A percentile compares a stretch with the other conserved stretches of the same genome.
Evolutionary conservation across 225 moss, liverwort and hornwort species (phyloP).

Genomic region (Marchantia polymorpha): DNA sequence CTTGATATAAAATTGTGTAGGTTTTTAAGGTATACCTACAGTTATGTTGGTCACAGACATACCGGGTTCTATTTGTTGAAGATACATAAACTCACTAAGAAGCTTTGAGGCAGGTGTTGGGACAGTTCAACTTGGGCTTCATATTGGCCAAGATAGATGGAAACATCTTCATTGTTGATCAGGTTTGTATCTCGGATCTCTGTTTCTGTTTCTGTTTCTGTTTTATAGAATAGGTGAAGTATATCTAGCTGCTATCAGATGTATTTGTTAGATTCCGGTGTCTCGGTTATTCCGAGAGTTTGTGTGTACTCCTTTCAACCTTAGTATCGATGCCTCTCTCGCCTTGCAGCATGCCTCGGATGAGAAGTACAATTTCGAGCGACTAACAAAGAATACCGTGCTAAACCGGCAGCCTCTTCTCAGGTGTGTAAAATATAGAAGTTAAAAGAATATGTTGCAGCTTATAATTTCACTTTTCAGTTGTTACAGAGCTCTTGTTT

Average conservation of each 20-base stretch:
- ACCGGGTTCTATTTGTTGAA: too few relatives aligned
- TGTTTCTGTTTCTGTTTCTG: not conserved
- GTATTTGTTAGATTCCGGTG: too few relatives aligned
- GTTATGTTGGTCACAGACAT: not conserved
- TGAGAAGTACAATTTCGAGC: conserved; percentile 97
- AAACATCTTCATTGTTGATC: conserved; percentile 93
- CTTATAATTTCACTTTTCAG: not conserved
- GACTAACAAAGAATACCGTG: conserved; percentile 75
- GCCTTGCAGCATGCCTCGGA: conserved; percentile 88
- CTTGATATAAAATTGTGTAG: too few relatives aligned
- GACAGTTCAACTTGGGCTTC: conserved; percentile 96
- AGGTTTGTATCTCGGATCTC: conserved; percentile 44
- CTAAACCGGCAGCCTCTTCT: conserved; percentile 97
- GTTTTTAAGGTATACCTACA: not conserved
- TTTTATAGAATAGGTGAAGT: not conserved
- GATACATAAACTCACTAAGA: not conserved
- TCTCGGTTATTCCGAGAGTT: too few relatives aligned
- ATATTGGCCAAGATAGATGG: conserved; percentile 83
- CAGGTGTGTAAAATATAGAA: conserved; percentile 41
- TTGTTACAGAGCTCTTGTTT: not conserved
- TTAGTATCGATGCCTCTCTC: too few relatives aligned
- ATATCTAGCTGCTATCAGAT: not conserved
- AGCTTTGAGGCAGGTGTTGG: conserved; percentile 59
- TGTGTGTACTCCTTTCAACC: too few relatives aligned
- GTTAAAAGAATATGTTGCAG: not conserved